A percentile compares a stretch with the other conserved stretches of the same genome.
Evolutionary conservation across 2,329 filamentous ascomycete species (phyloP).

Genomic region (Metarhizium robertsii): DNA sequence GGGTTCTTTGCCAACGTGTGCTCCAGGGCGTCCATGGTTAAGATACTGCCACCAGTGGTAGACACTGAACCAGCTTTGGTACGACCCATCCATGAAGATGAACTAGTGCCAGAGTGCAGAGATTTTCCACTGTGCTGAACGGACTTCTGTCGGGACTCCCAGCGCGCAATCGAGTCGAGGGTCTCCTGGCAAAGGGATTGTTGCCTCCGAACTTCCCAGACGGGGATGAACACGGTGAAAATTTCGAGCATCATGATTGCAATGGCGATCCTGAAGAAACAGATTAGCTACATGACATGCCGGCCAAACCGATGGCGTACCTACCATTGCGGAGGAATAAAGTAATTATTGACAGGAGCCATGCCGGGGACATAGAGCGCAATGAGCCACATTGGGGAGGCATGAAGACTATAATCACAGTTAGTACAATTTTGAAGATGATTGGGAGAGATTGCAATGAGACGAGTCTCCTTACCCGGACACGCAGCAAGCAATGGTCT

Average conservation of each 20-base stretch:
- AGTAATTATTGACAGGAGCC: conserved; percentile 42
- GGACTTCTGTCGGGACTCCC: conserved; percentile 33
- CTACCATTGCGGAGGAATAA: conserved; percentile 53
- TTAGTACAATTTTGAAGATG: background rate
- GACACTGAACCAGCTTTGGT: conserved; percentile 24
- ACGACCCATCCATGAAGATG: conserved; percentile 29
- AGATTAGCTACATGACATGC: conserved; percentile 3
- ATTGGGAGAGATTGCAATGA: background rate
- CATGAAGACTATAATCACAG: conserved; percentile 39
- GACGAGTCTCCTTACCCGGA: conserved; percentile 26
- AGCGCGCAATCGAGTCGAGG: conserved; percentile 37
- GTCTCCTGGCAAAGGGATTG: conserved; percentile 36
- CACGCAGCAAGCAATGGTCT: conserved; percentile 46
- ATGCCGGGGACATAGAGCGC: conserved; percentile 45
- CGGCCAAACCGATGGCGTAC: conserved; percentile 12
- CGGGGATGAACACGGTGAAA: conserved; percentile 54
- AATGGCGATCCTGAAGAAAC: conserved; percentile 37
- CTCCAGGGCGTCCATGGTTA: conserved; percentile 52
- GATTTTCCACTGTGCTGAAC: conserved; percentile 22
- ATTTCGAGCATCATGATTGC: conserved; percentile 55
- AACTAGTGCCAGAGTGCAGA: conserved; percentile 21
- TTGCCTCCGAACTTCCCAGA: conserved; percentile 43
- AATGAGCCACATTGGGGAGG: conserved; percentile 58
- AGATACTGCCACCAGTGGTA: conserved; percentile 33
- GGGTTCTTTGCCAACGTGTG: conserved; percentile 47